Conservation (phyloP, 2,329 filamentous ascomycete species). For the Pseudogymnoascus sp. region DNA sequence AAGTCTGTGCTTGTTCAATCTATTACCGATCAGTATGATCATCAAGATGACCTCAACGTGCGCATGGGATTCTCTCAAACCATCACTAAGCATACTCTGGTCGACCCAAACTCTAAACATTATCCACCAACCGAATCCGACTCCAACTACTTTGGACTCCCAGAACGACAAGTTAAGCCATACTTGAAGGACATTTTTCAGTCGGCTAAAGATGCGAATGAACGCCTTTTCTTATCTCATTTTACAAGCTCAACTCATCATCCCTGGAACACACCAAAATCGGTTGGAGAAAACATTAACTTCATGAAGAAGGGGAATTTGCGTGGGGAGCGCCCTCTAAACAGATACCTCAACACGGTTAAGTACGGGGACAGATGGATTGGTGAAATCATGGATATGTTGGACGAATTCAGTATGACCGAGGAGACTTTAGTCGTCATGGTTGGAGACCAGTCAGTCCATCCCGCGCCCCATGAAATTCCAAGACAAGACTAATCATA, state of each 20-base stretch:
- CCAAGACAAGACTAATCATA: slow-evolving; percentile 17
- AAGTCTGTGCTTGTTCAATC: slow-evolving; percentile 34
- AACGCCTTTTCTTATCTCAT: slow-evolving; percentile 32
- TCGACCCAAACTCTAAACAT: slow-evolving; percentile 23
- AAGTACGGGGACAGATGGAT: slow-evolving; percentile 35
- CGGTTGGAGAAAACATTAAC: slow-evolving; percentile 27
- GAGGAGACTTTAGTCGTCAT: slow-evolving; percentile 40
- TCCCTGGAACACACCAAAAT: slow-evolving; percentile 33
- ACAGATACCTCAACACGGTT: slow-evolving; percentile 37
- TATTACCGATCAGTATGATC: slow-evolving; percentile 34
- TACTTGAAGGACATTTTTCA: slow-evolving; percentile 32
- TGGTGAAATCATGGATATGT: slow-evolving; percentile 32
- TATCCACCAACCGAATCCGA: slow-evolving; percentile 26
- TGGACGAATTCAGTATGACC: slow-evolving; percentile 37
- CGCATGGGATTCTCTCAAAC: slow-evolving; percentile 32
- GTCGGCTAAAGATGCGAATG: slow-evolving; percentile 25
- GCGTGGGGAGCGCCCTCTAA: slow-evolving; percentile 20
- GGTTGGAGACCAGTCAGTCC: slow-evolving; percentile 33
- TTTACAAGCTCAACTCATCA: slow-evolving; percentile 36
- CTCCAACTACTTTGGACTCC: slow-evolving; percentile 38
- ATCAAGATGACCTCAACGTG: slow-evolving; percentile 29
- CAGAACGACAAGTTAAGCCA: slow-evolving; percentile 35
- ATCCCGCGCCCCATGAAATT: slow-evolving; percentile 19
- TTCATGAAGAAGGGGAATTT: slow-evolving; percentile 23
- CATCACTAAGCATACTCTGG: slow-evolving; percentile 27